Evolutionary conservation across 2,329 filamentous ascomycete species (phyloP).

Genomic region (Diaporthe australafricana): DNA sequence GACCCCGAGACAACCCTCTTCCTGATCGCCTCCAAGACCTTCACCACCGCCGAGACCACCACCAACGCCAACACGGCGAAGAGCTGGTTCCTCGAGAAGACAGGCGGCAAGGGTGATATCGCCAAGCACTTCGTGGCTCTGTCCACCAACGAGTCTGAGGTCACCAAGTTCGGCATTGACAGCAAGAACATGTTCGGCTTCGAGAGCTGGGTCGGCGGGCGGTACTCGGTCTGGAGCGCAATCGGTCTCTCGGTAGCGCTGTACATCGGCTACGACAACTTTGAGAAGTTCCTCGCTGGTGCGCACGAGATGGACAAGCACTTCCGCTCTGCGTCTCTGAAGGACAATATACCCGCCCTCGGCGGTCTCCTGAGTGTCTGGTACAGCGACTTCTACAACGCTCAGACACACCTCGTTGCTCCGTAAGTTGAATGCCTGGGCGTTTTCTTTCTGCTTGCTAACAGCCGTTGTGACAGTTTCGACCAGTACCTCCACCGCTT

Average conservation of each 20-base stretch:
- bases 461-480: constrained; percentile 69
- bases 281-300: constrained; percentile 93
- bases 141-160: constrained; percentile 94
- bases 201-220: constrained; percentile 97
- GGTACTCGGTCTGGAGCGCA: constrained; percentile 99
- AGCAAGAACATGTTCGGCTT: constrained; percentile 99
- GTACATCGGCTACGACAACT: constrained; percentile 98
- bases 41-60: constrained; percentile 96
- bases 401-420: constrained; percentile 96
- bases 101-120: constrained; percentile 81
- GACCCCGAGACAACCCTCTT: constrained; percentile 99
- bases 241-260: constrained; percentile 95
- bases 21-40: constrained; percentile 98
- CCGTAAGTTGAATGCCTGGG: constrained; percentile 70
- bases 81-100: constrained; percentile 92
- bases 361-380: constrained; percentile 95
- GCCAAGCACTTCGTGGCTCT: constrained; percentile 99
- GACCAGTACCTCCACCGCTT: constrained; percentile 99
- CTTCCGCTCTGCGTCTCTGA: constrained; percentile 90
- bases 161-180: constrained; percentile 98
- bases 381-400: constrained; percentile 99
- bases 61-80: constrained; percentile 99
- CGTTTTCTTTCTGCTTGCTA: constrained; percentile 26
- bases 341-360: constrained; percentile 94
- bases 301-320: constrained; percentile 99